phyloP scores from a whole-genome alignment of 148 eudicot genomes.

The Cornus controversa region DNA sequence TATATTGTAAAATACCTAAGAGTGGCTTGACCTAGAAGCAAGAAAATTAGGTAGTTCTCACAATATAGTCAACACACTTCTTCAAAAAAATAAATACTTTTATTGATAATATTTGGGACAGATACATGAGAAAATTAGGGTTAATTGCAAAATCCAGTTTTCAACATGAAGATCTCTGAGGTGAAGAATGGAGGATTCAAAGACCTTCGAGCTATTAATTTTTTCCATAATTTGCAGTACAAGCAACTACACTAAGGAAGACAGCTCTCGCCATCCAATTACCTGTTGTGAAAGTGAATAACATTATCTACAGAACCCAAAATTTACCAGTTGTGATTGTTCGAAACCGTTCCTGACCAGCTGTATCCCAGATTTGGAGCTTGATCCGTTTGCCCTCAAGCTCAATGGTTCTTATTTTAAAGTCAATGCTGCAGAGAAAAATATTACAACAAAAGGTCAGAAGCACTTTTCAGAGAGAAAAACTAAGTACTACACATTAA shows the following conservation, averaged over 20 bases:
- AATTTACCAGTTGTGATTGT: conserved; percentile 76
- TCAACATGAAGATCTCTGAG: background rate
- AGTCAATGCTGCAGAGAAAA: conserved; percentile 58
- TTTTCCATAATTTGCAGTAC: background rate
- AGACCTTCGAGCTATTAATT: background rate
- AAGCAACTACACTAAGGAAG: background rate
- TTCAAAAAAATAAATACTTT: too few species aligned
- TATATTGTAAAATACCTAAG: conserved; percentile 2
- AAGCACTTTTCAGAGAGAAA: background rate
- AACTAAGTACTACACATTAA: background rate
- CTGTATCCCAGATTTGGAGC: conserved; percentile 92
- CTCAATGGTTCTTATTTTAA: conserved; percentile 86
- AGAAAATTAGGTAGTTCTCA: background rate
- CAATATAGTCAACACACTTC: background rate
- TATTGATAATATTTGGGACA: background rate
- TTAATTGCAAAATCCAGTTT: background rate
- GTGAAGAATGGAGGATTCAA: background rate
- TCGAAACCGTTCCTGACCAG: conserved; percentile 86
- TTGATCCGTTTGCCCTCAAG: conserved; percentile 84
- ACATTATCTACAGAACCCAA: conserved; percentile 2
- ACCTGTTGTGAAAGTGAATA: background rate
- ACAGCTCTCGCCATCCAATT: background rate
- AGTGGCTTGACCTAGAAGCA: background rate
- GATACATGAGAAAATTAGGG: background rate
- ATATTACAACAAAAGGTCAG: background rate